These are phyloP conservation scores for Talaromyces sp. DNA, from an alignment of 2,329 filamentous ascomycete genomes.

Conservation along the genomic window DNA sequence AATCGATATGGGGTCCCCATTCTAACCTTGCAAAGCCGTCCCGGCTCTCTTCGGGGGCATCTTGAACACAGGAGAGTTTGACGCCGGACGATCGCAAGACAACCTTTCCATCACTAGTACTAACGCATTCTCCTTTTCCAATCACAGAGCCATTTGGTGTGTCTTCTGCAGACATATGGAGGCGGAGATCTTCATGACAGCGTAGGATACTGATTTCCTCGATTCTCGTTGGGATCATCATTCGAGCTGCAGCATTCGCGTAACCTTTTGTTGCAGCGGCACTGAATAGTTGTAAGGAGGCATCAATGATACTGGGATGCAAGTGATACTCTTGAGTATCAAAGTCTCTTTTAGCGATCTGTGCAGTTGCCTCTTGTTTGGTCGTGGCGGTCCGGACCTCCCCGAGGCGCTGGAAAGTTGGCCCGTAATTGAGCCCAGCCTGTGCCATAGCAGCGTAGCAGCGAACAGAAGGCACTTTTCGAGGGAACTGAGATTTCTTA, in stretches of 20 bases:
- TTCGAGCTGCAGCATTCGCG: conserved; percentile 10
- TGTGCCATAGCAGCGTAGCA: conserved; percentile 20
- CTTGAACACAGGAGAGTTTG: conserved; percentile 9
- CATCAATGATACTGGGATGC: conserved; percentile 26
- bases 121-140: conserved; percentile 8
- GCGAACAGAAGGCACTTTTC: conserved; percentile 9
- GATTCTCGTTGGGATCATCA: conserved; percentile 27
- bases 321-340: conserved; percentile 17
- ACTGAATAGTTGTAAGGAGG: conserved; percentile 24
- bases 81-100: conserved; percentile 9
- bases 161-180: conserved; percentile 8
- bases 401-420: conserved; percentile 13
- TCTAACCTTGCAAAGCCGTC: conserved; percentile 4
- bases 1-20: conserved; percentile 22
- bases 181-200: conserved; percentile 1
- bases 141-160: conserved; percentile 12
- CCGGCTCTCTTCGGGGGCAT: not conserved
- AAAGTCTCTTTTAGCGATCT: conserved; percentile 1
- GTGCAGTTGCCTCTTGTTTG: conserved; percentile 4
- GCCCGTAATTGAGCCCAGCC: conserved; percentile 20
- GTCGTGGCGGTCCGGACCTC: conserved; percentile 10
- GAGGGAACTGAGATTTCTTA: conserved; percentile 1
- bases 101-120: conserved; percentile 8
- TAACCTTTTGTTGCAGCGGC: conserved; percentile 25
- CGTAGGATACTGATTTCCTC: conserved; percentile 21